Evolutionary conservation across 176 grass and related monocot genomes (phyloP).

Genomic region (Coix lacrymajobi): DNA sequence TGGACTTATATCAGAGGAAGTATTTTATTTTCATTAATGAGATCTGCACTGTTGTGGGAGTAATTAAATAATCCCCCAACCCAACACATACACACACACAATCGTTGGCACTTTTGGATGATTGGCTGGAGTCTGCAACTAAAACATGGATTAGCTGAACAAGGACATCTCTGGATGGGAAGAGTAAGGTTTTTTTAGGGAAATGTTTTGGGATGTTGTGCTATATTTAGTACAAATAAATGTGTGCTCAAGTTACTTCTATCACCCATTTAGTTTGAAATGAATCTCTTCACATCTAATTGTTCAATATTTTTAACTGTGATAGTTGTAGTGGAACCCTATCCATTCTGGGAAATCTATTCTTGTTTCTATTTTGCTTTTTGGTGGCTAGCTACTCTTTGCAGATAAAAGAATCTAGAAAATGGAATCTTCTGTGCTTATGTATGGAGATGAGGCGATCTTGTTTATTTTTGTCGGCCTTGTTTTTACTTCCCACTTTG

Average conservation of each 20-base stretch:
- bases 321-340: neutral
- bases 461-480: neutral
- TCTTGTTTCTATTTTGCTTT: neutral
- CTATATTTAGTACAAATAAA: neutral
- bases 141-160: neutral
- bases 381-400: neutral
- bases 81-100: neutral
- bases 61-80: neutral
- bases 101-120: neutral
- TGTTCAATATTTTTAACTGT: neutral
- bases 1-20: neutral
- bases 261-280: neutral
- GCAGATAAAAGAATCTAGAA: conserved; percentile 3
- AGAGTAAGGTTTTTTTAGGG: neutral
- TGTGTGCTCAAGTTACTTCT: neutral
- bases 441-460: neutral
- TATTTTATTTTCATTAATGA: neutral
- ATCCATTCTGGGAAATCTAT: neutral
- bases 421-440: conserved; percentile 1
- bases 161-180: neutral
- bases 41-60: neutral
- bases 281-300: neutral
- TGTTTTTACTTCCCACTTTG: conserved; percentile 3
- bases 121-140: neutral
- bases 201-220: neutral